These are phyloP conservation scores for Vaccinium corymbosum DNA, from an alignment of 148 eudicot genomes.

Conservation along the genomic window DNA sequence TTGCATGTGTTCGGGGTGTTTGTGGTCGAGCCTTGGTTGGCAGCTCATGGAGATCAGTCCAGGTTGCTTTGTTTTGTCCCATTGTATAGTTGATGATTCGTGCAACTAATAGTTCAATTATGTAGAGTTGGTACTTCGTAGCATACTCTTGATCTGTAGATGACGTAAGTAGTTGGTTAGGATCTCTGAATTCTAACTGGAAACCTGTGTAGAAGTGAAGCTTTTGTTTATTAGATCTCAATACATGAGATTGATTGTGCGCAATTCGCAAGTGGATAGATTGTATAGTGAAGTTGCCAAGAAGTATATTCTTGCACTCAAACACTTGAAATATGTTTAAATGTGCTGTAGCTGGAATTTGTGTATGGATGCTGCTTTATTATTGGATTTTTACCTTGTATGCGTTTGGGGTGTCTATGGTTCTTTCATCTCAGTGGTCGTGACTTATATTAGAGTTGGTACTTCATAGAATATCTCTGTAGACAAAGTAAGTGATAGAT, in stretches of 20 bases:
- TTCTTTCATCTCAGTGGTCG: no score
- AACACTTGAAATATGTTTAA: no score
- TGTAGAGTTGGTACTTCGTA: neutral
- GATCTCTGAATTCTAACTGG: neutral
- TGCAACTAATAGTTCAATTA: constrained; percentile 38
- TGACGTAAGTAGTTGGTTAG: neutral
- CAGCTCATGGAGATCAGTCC: constrained; percentile 89
- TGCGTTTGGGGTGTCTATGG: constrained; percentile 75
- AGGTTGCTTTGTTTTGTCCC: constrained; percentile 41
- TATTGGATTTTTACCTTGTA: neutral
- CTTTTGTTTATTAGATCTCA: neutral
- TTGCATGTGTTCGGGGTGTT: constrained; percentile 72
- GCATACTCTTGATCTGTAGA: neutral
- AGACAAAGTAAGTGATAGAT: neutral
- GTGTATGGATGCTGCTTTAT: no score
- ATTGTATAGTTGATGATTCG: no score
- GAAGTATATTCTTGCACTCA: no score
- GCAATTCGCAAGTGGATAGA: neutral
- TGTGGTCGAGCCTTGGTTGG: constrained; percentile 95
- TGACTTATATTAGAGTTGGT: no score
- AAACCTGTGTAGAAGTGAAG: neutral
- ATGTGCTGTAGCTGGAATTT: no score
- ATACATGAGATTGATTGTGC: no score
- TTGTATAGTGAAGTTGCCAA: neutral
- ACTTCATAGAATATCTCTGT: neutral